Base-by-base conservation (phyloP, 2,329 filamentous ascomycete species). In the Stylonectria norvegica region DNA sequence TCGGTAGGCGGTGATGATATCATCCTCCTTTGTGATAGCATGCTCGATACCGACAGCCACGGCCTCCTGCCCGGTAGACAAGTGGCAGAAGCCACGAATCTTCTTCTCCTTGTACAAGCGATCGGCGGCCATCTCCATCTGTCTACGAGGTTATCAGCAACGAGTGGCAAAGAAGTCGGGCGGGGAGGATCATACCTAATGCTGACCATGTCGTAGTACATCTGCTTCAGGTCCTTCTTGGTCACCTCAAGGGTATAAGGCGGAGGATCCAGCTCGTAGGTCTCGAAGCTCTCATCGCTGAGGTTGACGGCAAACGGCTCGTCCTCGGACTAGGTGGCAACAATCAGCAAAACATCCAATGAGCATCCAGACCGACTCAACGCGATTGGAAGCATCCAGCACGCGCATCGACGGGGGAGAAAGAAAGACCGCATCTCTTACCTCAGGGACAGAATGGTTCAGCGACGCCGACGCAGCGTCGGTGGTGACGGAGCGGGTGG, bases 71-170 rank as follows among this genome's bases (percentile, higher is more conserved):
- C 93, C 93, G 45, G 86, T 95, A 44, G 93, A 97, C 70, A 98
- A 73, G 75, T 98, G 93, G 76, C 93, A 98, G 86, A 98, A 98
- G 74, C 93, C 93, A 61, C 93, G 87, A 61, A 98, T 97, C 81
- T 98, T 97, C 85, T 98, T 98, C 78, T 97, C 93, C 79, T 98
- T 98, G 87, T 98, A 98, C 63, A 98, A 78, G 66, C 91, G 83
- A 68, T 98, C 93, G 73, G 93, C 89, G 55, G 91, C 90, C 91
- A 98, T 95, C 74, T 98, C 93, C 93, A 98, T 95, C 69, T 95
- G 93, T 73, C 90, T 95, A 58, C 47, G 55, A 36, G 51, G 56
- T 59, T 60, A 58, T 66, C 47, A 64, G 62, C 40, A 50, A 41
- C 38, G n/a, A 25, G 37, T 40, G 17, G 20, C 19, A 16, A 17